Conservation (phyloP, 164 flowering plant species). For the Vitis amurensis region DNA sequence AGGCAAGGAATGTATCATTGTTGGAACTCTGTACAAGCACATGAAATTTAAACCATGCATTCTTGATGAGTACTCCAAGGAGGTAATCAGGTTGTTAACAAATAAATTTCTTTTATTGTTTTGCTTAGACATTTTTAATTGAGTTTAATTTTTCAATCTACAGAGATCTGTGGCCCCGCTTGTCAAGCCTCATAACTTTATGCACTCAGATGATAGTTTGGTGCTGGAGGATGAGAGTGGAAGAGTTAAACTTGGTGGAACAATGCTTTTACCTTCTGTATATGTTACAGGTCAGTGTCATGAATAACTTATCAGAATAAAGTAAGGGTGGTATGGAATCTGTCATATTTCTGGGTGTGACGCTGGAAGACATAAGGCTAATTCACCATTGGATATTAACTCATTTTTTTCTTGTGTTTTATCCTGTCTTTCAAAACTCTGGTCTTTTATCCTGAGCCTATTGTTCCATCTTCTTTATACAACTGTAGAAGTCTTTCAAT, state of each 20-base stretch:
- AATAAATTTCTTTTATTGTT: not conserved
- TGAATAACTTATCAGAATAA: no score
- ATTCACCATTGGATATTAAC: no score
- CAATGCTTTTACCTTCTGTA: slow-evolving; percentile 51
- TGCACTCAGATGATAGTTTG: slow-evolving; percentile 81
- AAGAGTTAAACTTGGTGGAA: slow-evolving; percentile 83
- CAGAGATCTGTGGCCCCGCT: slow-evolving; percentile 87
- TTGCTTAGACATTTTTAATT: not conserved
- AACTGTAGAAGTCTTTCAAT: no score
- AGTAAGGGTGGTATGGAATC: no score
- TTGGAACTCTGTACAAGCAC: slow-evolving; percentile 96
- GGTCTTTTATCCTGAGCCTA: no score
- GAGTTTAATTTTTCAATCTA: slow-evolving; percentile 4
- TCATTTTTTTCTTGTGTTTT: no score
- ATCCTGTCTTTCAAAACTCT: no score
- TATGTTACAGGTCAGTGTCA: slow-evolving; percentile 77
- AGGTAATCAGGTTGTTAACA: slow-evolving; percentile 39
- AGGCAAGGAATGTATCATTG: slow-evolving; percentile 82
- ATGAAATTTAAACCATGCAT: slow-evolving; percentile 92
- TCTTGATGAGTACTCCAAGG: slow-evolving; percentile 92
- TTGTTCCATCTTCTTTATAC: no score
- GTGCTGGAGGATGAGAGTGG: slow-evolving; percentile 97
- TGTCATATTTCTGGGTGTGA: not conserved
- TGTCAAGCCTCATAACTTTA: slow-evolving; percentile 78
- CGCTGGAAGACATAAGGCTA: not conserved